Percentiles rank a stretch among this genome's conserved stretches.
These are phyloP conservation scores for Hypocreales sp. DNA, from an alignment of 2,329 filamentous ascomycete genomes.

Conservation along the genomic window DNA sequence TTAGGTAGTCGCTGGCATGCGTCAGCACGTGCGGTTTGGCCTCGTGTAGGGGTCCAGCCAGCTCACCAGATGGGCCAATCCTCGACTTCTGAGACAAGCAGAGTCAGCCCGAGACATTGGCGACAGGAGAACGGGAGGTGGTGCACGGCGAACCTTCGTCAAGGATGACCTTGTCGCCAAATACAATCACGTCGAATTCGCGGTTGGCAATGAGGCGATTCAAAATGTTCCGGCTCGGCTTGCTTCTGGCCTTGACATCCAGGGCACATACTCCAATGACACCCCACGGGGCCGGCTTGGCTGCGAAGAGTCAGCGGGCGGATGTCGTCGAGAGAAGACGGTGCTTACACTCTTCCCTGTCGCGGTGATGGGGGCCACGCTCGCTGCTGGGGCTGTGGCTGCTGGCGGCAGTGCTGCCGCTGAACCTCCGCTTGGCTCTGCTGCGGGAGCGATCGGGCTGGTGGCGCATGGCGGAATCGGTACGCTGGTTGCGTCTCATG, in stretches of 20 bases:
- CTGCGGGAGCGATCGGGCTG: constrained; percentile 48
- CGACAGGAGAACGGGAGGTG: too few species aligned
- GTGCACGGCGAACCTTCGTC: constrained; percentile 52
- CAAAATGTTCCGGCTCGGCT: constrained; percentile 90
- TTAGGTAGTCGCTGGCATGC: constrained; percentile 60
- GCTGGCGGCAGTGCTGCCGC: constrained; percentile 67
- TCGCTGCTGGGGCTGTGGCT: constrained; percentile 70
- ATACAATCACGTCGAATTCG: constrained; percentile 94
- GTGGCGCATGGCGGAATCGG: constrained; percentile 22
- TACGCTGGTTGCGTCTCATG: constrained; percentile 25
- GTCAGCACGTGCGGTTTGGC: too few species aligned
- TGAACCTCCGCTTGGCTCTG: constrained; percentile 58
- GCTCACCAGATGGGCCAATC: constrained; percentile 82
- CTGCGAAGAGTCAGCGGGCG: constrained; percentile 15
- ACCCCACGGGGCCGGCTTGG: constrained; percentile 43
- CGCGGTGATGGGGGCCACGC: constrained; percentile 34
- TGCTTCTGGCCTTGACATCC: constrained; percentile 90
- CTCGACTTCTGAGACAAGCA: constrained; percentile 48
- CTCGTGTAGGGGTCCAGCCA: too few species aligned
- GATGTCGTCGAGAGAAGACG: too few species aligned
- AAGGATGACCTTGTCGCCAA: constrained; percentile 96
- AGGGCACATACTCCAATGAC: constrained; percentile 88
- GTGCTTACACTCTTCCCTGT: constrained; percentile 40
- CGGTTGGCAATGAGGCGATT: constrained; percentile 80
- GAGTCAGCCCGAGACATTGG: too few species aligned